Evolutionary conservation across 2,329 filamentous ascomycete species (phyloP).

Genomic region (Atkinsonella texensis): DNA sequence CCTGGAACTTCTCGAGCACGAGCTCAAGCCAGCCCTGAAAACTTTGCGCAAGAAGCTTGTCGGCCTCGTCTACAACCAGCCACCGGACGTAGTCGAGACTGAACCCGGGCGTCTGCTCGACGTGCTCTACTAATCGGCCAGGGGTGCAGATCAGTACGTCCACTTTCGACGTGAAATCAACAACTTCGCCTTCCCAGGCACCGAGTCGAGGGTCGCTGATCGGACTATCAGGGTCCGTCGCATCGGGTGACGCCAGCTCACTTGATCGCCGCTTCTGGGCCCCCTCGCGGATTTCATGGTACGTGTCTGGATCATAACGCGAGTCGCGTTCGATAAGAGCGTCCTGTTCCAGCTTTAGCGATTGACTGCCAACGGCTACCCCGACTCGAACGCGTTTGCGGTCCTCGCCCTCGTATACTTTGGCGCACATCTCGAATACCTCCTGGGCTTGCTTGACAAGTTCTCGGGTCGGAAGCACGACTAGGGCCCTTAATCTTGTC

Average conservation of each 20-base stretch:
- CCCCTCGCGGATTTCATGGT: constrained; percentile 17
- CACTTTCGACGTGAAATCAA: constrained; percentile 56
- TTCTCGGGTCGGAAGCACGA: constrained; percentile 85
- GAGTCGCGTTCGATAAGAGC: constrained; percentile 32
- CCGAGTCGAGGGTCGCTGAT: constrained; percentile 20
- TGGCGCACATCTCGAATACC: constrained; percentile 61
- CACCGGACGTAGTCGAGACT: constrained; percentile 66
- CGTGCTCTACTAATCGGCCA: constrained; percentile 81
- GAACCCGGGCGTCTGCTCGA: constrained; percentile 75
- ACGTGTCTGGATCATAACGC: constrained; percentile 53
- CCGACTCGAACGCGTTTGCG: constrained; percentile 65
- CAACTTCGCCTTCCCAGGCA: constrained; percentile 38
- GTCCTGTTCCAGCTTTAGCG: constrained; percentile 53
- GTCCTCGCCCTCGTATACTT: constrained; percentile 41
- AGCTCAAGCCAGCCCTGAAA: constrained; percentile 83
- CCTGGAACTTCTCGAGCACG: constrained; percentile 51
- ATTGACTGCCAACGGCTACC: constrained; percentile 70
- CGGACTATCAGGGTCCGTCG: constrained; percentile 10
- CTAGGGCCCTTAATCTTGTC: constrained; percentile 61
- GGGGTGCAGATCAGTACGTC: constrained; percentile 88
- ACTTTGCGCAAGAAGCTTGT: constrained; percentile 80
- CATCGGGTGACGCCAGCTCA: constrained; percentile 5
- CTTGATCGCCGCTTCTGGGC: constrained; percentile 4
- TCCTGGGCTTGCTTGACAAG: constrained; percentile 77
- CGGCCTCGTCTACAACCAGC: constrained; percentile 89